Percentiles rank a stretch among this genome's conserved stretches.
Conservation (phyloP, 2,329 filamentous ascomycete species). For the Trichoderma simmonsii region DNA sequence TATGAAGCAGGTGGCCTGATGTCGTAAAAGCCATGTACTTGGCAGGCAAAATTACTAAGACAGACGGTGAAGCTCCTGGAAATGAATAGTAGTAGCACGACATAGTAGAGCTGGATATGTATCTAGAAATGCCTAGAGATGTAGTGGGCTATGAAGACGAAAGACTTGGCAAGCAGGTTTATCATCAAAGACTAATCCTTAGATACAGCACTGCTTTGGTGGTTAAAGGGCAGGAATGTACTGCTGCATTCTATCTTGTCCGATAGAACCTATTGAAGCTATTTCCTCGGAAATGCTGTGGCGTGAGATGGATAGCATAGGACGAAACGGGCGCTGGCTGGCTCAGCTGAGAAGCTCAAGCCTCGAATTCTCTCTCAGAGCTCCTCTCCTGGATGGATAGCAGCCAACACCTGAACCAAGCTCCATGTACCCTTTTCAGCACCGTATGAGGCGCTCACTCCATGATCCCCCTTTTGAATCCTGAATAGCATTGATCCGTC, state of each 20-base stretch:
- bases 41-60: not conserved
- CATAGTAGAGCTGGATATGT: not conserved
- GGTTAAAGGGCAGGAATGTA: not conserved
- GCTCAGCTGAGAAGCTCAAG: not conserved
- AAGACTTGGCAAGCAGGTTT: not conserved
- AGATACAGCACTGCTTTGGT: not conserved
- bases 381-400: not conserved
- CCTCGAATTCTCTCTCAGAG: not conserved
- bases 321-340: not conserved
- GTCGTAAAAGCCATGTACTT: not conserved
- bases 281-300: not conserved
- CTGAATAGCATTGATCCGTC: not conserved
- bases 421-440: not conserved
- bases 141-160: not conserved
- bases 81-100: not conserved
- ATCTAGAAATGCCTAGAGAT: not conserved
- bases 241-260: not conserved
- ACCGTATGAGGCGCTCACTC: not conserved
- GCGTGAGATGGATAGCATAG: not conserved
- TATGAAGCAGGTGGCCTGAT: not conserved
- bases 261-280: not conserved
- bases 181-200: not conserved
- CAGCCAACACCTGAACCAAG: not conserved
- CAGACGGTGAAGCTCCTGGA: not conserved
- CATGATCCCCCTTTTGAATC: not conserved